A percentile compares a stretch with the other conserved stretches of the same genome.
These are phyloP conservation scores for Wickerhamomyces canadensis DNA, from an alignment of 805 yeast genomes.

Conservation along the genomic window DNA sequence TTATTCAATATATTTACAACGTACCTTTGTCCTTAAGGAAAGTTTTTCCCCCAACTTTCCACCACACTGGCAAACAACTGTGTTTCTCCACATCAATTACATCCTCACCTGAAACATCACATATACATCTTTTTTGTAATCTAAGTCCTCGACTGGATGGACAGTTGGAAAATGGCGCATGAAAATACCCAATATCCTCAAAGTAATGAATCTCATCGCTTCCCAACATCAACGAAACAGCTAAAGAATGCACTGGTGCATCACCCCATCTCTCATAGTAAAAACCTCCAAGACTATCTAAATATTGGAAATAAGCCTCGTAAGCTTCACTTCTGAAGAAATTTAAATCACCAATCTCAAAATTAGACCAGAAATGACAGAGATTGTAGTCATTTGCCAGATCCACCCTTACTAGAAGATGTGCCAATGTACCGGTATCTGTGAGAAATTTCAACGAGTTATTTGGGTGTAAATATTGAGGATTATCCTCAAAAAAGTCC, in stretches of 20 bases:
- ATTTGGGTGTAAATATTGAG: constrained; percentile 58
- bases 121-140: constrained; percentile 54
- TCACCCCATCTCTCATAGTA: constrained; percentile 94
- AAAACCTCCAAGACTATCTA: constrained; percentile 70
- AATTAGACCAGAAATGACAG: constrained; percentile 87
- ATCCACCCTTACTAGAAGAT: constrained; percentile 28
- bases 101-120: constrained; percentile 42
- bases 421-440: constrained; percentile 38
- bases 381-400: constrained; percentile 53
- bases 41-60: constrained; percentile 64
- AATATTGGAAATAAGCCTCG: constrained; percentile 50
- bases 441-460: constrained; percentile 54
- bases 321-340: constrained; percentile 68
- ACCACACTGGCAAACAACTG: constrained; percentile 72
- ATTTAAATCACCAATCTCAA: constrained; percentile 68
- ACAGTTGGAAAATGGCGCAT: constrained; percentile 61
- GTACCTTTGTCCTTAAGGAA: constrained; percentile 42
- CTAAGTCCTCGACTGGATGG: constrained; percentile 48
- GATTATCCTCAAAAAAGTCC: constrained; percentile 53
- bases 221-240: constrained; percentile 52
- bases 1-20: too few species aligned
- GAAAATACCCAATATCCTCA: constrained; percentile 77
- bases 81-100: constrained; percentile 38
- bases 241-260: constrained; percentile 85
- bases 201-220: constrained; percentile 65